phyloP scores from a whole-genome alignment of 2,329 filamentous ascomycete genomes.

The Blastomyces emzantsi region DNA sequence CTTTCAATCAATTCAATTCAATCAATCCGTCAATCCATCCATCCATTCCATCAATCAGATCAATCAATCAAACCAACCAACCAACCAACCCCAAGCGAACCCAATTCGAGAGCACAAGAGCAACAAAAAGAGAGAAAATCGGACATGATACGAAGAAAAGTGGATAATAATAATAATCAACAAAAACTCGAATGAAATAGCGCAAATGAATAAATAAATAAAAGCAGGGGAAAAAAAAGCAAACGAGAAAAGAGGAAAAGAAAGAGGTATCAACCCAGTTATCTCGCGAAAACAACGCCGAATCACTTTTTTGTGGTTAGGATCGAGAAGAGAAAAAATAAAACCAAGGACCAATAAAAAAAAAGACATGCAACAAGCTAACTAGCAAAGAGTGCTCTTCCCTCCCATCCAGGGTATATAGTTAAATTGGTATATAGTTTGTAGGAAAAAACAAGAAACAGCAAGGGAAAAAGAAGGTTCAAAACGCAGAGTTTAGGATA shows the following conservation, averaged over 20 bases:
- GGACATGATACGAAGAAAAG: background rate
- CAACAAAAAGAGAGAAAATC: background rate
- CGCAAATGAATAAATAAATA: background rate
- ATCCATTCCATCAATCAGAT: background rate
- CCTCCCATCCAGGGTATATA: conserved; percentile 9
- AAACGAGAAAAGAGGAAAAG: background rate
- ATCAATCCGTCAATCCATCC: background rate
- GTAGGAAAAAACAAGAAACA: background rate
- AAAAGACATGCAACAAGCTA: background rate
- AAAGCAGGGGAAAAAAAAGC: background rate
- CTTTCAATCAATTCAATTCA: background rate
- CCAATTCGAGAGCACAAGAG: background rate
- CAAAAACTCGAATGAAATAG: background rate
- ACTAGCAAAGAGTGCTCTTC: background rate
- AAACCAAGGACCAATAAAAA: background rate
- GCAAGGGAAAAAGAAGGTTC: too few species aligned
- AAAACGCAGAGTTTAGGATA: background rate
- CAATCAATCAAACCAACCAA: background rate
- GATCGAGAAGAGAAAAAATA: background rate
- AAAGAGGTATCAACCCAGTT: conserved; percentile 6
- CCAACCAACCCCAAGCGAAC: background rate
- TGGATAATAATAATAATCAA: background rate
- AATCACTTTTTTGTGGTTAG: conserved; percentile 4
- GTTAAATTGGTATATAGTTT: background rate
- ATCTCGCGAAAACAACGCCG: background rate